Conservation (phyloP, 441 rosid species). For the Eutrema salsugineum region DNA sequence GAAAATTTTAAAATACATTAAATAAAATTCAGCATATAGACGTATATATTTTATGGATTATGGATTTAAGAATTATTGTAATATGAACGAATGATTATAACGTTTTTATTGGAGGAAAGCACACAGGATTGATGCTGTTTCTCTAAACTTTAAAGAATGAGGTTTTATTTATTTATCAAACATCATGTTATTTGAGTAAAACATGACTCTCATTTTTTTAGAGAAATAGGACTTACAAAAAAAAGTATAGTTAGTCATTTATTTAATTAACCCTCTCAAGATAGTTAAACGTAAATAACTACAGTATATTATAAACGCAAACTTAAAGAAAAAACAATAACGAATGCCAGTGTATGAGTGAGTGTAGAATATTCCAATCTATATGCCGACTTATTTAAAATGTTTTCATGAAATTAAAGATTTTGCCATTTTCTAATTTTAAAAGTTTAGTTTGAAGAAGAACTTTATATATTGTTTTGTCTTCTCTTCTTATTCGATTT, state of each 20-base stretch:
- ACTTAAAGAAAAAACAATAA: neutral
- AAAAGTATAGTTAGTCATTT: too few species aligned
- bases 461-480: constrained; percentile 20
- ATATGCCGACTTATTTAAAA: constrained; percentile 15
- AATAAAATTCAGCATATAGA: neutral
- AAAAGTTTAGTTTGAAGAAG: neutral
- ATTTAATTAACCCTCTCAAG: neutral
- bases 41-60: neutral
- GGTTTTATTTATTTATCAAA: too few species aligned
- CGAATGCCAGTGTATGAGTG: neutral
- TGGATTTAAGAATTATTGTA: neutral
- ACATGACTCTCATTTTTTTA: too few species aligned
- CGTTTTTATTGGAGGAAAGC: too few species aligned
- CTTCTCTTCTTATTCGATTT: constrained; percentile 26
- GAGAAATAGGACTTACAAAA: neutral
- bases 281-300: neutral
- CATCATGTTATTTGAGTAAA: too few species aligned
- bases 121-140: neutral
- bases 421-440: neutral
- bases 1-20: neutral
- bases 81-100: too few species aligned
- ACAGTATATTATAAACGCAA: neutral
- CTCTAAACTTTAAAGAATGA: neutral
- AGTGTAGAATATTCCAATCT: constrained; percentile 21
- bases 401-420: neutral